Evolutionary conservation across 768 basidiomycete species (phyloP).

Genomic region (Calocybe gangraenosa): DNA sequence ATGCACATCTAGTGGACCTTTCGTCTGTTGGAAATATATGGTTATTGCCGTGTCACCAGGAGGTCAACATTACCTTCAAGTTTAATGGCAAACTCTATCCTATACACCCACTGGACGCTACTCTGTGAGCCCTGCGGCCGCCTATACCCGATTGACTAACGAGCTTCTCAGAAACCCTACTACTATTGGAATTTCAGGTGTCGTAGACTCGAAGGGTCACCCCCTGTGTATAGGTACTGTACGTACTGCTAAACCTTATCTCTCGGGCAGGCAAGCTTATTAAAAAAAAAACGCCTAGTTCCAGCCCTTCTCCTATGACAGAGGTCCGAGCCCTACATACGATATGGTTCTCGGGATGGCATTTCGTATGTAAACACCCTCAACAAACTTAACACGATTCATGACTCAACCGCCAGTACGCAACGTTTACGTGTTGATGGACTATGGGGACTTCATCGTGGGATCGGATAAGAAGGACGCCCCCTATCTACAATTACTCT

Average conservation of each 20-base stretch:
- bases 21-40: slow-evolving; percentile 43
- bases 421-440: slow-evolving; percentile 59
- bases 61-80: slow-evolving; percentile 62
- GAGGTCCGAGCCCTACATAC: slow-evolving; percentile 36
- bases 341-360: slow-evolving; percentile 74
- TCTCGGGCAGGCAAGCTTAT: background rate
- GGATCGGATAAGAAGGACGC: slow-evolving; percentile 30
- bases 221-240: slow-evolving; percentile 38
- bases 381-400: background rate
- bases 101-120: slow-evolving; percentile 64
- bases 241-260: slow-evolving; percentile 11
- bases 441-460: slow-evolving; percentile 60
- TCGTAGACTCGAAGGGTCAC: slow-evolving; percentile 29
- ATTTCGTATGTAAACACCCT: slow-evolving; percentile 44
- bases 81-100: slow-evolving; percentile 55
- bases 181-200: slow-evolving; percentile 24
- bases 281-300: slow-evolving; percentile 37
- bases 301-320: slow-evolving; percentile 57
- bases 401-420: slow-evolving; percentile 39
- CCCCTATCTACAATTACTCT: slow-evolving; percentile 63
- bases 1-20: slow-evolving; percentile 43
- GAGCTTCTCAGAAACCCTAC: slow-evolving; percentile 23
- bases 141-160: background rate
- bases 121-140: slow-evolving; percentile 33
- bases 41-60: slow-evolving; percentile 58